Evolutionary conservation across 2,329 filamentous ascomycete species (phyloP).

Genomic region (Ophiosphaerella narmari): DNA sequence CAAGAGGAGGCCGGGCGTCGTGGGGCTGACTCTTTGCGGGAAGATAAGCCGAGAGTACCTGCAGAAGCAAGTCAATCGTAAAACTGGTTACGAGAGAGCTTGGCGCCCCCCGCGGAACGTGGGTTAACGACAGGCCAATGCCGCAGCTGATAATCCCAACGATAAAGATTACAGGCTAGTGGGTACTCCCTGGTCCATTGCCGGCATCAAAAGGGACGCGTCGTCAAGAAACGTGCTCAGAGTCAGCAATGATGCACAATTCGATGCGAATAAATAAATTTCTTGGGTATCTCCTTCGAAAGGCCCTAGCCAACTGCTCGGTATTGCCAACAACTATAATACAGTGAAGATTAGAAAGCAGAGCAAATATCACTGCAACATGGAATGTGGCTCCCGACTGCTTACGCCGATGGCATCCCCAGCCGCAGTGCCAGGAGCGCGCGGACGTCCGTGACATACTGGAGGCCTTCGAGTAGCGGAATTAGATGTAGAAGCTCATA

Average conservation of each 20-base stretch:
- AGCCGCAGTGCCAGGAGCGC: constrained; percentile 86
- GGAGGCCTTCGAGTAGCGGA: constrained; percentile 88
- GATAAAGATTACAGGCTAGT: constrained; percentile 5
- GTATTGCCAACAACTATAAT: constrained; percentile 34
- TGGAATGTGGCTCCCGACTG: constrained; percentile 22
- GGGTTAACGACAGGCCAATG: constrained; percentile 20
- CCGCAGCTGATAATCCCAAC: constrained; percentile 8
- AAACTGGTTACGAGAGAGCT: constrained; percentile 12
- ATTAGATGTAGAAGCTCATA: constrained; percentile 92
- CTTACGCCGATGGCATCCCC: constrained; percentile 64
- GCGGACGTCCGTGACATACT: constrained; percentile 95
- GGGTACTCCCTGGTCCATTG: constrained; percentile 9
- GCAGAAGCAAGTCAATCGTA: constrained; percentile 17
- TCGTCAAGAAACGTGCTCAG: constrained; percentile 13
- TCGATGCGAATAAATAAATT: constrained; percentile 17
- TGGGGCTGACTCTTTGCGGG: constrained; percentile 29
- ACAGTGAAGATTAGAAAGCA: constrained; percentile 37
- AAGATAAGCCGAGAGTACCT: constrained; percentile 30
- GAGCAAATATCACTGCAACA: constrained; percentile 13
- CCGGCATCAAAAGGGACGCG: constrained; percentile 23
- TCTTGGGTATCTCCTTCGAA: constrained; percentile 45
- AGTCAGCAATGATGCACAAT: constrained; percentile 1
- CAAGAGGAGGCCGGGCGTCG: constrained; percentile 24
- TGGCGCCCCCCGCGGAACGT: constrained; percentile 15
- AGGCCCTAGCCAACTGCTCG: constrained; percentile 27